A percentile compares a stretch with the other conserved stretches of the same genome.
Conservation (phyloP, 345 rosid species). For the Clarkia xantiana region DNA sequence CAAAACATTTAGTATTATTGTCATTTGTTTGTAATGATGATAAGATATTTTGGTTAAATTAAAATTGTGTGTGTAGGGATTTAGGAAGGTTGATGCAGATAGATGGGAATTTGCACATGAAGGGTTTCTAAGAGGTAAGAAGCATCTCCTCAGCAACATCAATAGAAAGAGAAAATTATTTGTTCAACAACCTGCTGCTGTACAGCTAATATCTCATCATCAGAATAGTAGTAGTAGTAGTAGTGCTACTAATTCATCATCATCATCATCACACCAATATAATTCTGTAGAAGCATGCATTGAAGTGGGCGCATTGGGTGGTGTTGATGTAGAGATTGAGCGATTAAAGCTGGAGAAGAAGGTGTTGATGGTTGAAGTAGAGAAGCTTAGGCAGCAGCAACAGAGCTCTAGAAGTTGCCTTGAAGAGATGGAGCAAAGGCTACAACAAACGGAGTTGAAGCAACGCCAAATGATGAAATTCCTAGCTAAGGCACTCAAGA, state of each 20-base stretch:
- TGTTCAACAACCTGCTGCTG: slow-evolving; percentile 20
- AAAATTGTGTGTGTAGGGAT: no score
- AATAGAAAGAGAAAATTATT: slow-evolving; percentile 42
- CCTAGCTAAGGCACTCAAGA: slow-evolving; percentile 50
- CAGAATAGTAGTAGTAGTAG: no score
- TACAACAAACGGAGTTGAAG: slow-evolving; percentile 46
- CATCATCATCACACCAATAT: slow-evolving; percentile 20
- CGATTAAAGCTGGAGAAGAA: slow-evolving; percentile 51
- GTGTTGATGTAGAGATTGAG: slow-evolving; percentile 28
- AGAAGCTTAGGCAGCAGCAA: slow-evolving; percentile 58
- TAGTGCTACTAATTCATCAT: no score
- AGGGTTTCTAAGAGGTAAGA: slow-evolving; percentile 60
- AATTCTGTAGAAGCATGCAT: slow-evolving; percentile 33
- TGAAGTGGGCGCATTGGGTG: slow-evolving; percentile 43
- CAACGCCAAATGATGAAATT: slow-evolving; percentile 85
- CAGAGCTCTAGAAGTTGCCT: slow-evolving; percentile 42
- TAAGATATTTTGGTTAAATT: no score
- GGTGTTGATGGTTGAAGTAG: slow-evolving; percentile 42
- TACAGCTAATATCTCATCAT: no score
- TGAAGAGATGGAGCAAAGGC: slow-evolving; percentile 51
- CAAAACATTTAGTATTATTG: no score
- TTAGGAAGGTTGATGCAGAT: slow-evolving; percentile 91
- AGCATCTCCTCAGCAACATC: slow-evolving; percentile 53
- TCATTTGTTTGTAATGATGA: no score
- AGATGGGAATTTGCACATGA: slow-evolving; percentile 56